Evolutionary conservation across 1,284 basidiomycete genomes (phyloP), one percentile per base, ranked within the genome.

Genomic region (Rhodotorula sp.): DNA sequence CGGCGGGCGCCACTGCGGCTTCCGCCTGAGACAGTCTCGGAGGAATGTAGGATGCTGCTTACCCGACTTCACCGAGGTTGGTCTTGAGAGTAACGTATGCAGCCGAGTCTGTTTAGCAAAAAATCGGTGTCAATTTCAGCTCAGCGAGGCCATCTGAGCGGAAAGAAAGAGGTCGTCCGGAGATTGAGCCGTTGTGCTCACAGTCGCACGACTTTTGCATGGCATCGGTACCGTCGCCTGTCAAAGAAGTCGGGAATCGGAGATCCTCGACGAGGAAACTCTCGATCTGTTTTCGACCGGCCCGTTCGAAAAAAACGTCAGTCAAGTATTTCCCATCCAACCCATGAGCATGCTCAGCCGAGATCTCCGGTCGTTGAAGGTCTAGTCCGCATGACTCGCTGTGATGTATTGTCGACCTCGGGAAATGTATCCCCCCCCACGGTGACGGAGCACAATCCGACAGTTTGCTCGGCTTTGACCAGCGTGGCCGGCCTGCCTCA

Each of bases 201-300:
- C 53, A 97, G 82, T 96, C 93, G 82, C 93, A 95, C 69, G 91
- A 91, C 54, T 90, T 91, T 82, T 95, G 95, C 91, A 89, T 93
- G 14, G 91, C 91, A 83, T 93, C 92, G 51, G 91, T 91, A 14
- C 91, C 91, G 83, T 93, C 91, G 44, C 91, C 91, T 24, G 89
- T 89, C 6, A 73, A 61, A 6, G 67, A 71, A 17, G 72, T 71
- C 6, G 73, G 75, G 78, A 77, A 70, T 55, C 62, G 53, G 48
- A 72, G 69, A 57, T 77, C 75, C 30, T 75, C 74, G 48, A 75
- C 63, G 17, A 46, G 59, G 55, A 26, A 64, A 12, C 33, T 56
- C 6, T 26, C n/a, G 48, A 64, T 48, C 14, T 20, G 37, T 26
- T 22, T 24, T 7, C 6, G 20, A 49, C 18, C 8, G 48, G 48